These are phyloP conservation scores for Epichloe coenophiala DNA, from an alignment of 2,329 filamentous ascomycete genomes.

Conservation along the genomic window DNA sequence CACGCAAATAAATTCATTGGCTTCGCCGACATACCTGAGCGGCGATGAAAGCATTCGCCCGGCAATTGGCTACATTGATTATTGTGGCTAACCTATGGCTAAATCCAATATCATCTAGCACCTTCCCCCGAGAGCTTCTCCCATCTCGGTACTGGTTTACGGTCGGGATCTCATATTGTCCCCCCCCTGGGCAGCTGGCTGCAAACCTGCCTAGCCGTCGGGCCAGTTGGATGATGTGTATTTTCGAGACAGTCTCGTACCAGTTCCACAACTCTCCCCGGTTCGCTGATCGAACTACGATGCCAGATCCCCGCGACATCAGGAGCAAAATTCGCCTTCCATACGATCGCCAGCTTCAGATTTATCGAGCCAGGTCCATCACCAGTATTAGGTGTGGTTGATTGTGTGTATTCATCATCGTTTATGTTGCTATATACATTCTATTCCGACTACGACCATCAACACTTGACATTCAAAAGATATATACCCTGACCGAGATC, in stretches of 20 bases:
- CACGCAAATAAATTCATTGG: too few species aligned
- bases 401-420: background rate
- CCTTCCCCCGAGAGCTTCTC: constrained; percentile 45
- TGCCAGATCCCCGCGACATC: too few species aligned
- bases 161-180: constrained; percentile 48
- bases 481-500: constrained; percentile 1
- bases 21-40: too few species aligned
- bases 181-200: constrained; percentile 24
- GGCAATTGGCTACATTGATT: constrained; percentile 41
- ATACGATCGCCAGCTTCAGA: too few species aligned
- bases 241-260: background rate
- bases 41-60: constrained; percentile 37
- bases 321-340: too few species aligned
- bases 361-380: too few species aligned
- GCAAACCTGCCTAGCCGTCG: background rate
- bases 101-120: constrained; percentile 39
- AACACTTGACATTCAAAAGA: background rate
- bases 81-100: constrained; percentile 43
- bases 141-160: constrained; percentile 54
- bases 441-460: background rate
- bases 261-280: background rate
- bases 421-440: background rate
- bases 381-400: too few species aligned
- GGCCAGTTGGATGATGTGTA: background rate
- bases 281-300: constrained; percentile 2